Base-by-base conservation (phyloP, 2,329 filamentous ascomycete genomes). In the Diplodia mutila region DNA sequence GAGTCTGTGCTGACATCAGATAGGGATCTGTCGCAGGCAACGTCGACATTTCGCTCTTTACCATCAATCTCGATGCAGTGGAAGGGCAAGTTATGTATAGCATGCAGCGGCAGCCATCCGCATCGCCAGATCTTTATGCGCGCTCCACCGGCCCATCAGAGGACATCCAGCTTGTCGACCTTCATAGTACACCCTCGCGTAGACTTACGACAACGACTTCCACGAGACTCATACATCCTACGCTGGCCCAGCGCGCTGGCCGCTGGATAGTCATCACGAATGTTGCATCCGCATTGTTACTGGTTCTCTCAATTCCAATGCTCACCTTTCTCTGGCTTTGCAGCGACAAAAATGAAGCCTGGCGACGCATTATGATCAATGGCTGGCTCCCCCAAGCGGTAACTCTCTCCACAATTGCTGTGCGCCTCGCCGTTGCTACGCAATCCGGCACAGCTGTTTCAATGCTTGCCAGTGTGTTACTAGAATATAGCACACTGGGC, bases 371-470 rank as follows among this genome's bases (percentile, higher is more conserved):
- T n/a, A 49, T 61, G 57, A 16, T 61, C 32, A 23, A 21, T 7
- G 57, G 57, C 57, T 29, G 57, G 37, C 34, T 48, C 34, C 39
- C 37, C n/a, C 57, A 48, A 14, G 39, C 27, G 1, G 57, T 61
- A 9, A 61, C 57, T n/a, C 14, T 49, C 7, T 48, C 11, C 7
- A 48, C 57, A 3, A 27, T 61, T 6, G 12, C 34, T 9, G 46
- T 61, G 14, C 39, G 39, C 23, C n/a, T 61, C 21, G 57, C 37
- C 16, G 57, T 61, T 32, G 57, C 42, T n/a, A 61, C 39, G 9
- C 57, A 61, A 29, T 37, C 57, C 3, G 23, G 57, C 18, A 32
- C 57, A 8, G 37, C 14, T 1, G 32, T 32, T 14, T 34, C 57
- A 8, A 29, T 48, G 25, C 39, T 61, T 8, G 57, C 57, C 23